phyloP scores from a whole-genome alignment of 2,329 filamentous ascomycete genomes.

The Cladosporium cucumerinum region DNA sequence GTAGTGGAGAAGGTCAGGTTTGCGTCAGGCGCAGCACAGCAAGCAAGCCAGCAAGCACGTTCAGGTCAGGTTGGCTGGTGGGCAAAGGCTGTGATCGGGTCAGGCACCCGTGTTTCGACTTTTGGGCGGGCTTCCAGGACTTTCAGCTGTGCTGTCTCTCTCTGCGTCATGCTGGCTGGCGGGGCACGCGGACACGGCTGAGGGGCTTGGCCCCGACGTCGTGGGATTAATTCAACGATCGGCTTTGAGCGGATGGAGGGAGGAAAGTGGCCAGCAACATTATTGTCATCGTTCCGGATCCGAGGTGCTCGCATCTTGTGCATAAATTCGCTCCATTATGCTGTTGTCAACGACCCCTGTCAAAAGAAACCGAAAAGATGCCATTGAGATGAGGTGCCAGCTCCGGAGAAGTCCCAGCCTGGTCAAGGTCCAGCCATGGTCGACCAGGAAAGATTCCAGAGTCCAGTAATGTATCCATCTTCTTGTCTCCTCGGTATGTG shows the following conservation, averaged over 20 bases:
- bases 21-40: slow-evolving; percentile 10
- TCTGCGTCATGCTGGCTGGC: slow-evolving; percentile 10
- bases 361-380: neutral
- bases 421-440: neutral
- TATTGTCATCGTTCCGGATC: slow-evolving; percentile 4
- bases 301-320: neutral
- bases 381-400: neutral
- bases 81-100: neutral
- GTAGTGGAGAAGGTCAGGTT: neutral
- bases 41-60: slow-evolving; percentile 14
- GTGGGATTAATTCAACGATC: neutral
- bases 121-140: neutral
- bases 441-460: neutral
- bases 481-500: too few species aligned
- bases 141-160: neutral
- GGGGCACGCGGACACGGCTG: slow-evolving; percentile 8
- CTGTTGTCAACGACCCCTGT: neutral
- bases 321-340: neutral
- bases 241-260: neutral
- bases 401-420: neutral
- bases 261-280: neutral
- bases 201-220: slow-evolving; percentile 8
- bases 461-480: neutral
- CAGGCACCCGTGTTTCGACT: neutral
- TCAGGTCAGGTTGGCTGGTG: neutral